Conservation (phyloP, 768 basidiomycete species). For the Chalciporus sphaerocephalus region DNA sequence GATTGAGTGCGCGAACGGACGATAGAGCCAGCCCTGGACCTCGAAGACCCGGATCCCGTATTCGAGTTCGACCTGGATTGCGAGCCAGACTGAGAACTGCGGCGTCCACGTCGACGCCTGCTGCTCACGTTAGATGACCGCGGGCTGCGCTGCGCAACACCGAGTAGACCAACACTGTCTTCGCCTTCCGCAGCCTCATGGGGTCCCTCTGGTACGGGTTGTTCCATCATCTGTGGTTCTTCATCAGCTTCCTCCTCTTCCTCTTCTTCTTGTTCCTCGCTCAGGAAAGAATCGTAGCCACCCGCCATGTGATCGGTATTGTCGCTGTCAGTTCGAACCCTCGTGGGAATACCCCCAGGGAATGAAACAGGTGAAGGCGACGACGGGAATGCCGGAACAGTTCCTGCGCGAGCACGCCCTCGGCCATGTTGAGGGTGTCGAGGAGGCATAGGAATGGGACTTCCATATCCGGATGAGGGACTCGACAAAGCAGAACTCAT, state of each 20-base stretch:
- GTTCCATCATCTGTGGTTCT: constrained; percentile 37
- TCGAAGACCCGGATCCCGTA: constrained; percentile 26
- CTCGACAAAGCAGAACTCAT: constrained; percentile 36
- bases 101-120: constrained; percentile 30
- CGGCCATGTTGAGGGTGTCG: constrained; percentile 40
- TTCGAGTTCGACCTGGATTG: constrained; percentile 25
- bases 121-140: constrained; percentile 38
- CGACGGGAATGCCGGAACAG: constrained; percentile 34
- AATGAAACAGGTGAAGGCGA: constrained; percentile 36
- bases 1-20: constrained; percentile 65
- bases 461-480: constrained; percentile 31
- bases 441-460: constrained; percentile 47
- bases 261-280: constrained; percentile 28
- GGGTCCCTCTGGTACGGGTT: constrained; percentile 47
- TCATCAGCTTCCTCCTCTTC: constrained; percentile 31
- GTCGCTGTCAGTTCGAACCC: constrained; percentile 30
- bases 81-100: constrained; percentile 37
- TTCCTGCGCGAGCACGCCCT: constrained; percentile 37
- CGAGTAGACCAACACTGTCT: constrained; percentile 55
- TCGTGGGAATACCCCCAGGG: constrained; percentile 22
- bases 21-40: constrained; percentile 44
- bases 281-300: constrained; percentile 30
- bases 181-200: constrained; percentile 61
- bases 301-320: constrained; percentile 23
- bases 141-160: constrained; percentile 48